Evolutionary conservation across 164 flowering plant genomes (phyloP).

Genomic region (Macadamia tetraphylla): DNA sequence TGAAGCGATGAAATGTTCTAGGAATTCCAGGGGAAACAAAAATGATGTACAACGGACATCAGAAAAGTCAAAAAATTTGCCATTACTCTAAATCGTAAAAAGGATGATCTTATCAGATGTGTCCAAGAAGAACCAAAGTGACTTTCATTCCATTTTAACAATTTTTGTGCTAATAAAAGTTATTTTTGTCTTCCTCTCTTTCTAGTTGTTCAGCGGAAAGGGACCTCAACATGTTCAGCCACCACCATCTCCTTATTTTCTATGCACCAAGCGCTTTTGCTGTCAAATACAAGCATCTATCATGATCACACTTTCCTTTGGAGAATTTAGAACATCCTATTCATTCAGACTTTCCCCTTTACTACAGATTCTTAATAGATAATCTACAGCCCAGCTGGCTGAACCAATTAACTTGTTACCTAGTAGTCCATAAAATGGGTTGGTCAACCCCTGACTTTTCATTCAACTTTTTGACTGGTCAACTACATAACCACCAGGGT

Average conservation of each 20-base stretch:
- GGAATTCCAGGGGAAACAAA: neutral
- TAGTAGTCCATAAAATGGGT: too few relatives aligned
- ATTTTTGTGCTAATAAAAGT: neutral
- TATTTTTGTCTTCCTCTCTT: neutral
- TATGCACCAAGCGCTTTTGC: neutral
- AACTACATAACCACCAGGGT: too few relatives aligned
- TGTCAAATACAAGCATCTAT: neutral
- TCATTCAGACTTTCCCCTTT: neutral
- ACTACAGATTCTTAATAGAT: neutral
- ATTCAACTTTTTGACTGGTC: too few relatives aligned
- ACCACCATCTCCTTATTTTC: neutral
- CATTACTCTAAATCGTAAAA: too few relatives aligned
- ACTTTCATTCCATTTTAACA: neutral
- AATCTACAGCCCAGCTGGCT: neutral
- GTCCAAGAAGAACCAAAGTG: neutral
- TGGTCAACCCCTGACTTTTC: too few relatives aligned
- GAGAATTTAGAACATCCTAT: neutral
- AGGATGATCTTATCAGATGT: too few relatives aligned
- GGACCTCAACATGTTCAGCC: neutral
- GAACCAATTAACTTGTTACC: too few relatives aligned
- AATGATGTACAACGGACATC: neutral
- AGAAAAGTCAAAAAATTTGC: neutral
- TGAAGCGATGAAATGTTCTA: neutral
- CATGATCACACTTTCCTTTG: too few relatives aligned
- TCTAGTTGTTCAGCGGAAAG: neutral